phyloP scores from a whole-genome alignment of 2,329 filamentous ascomycete genomes.

The Didymella lethalis region DNA sequence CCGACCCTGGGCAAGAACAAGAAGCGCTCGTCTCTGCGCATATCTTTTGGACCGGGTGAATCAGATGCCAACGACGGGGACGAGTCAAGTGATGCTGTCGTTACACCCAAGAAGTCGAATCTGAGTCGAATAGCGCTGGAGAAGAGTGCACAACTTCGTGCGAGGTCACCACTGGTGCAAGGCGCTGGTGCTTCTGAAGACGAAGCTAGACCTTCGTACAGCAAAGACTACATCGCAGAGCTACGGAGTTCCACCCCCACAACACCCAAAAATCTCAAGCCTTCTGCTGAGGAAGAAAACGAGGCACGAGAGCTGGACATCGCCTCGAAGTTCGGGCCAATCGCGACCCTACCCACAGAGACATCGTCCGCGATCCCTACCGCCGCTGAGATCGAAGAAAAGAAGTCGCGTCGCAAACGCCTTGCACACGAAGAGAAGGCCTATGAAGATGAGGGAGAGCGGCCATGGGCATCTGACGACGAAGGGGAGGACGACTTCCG shows the following conservation, averaged over 20 bases:
- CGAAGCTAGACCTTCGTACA: conserved; percentile 80
- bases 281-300: conserved; percentile 51
- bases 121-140: conserved; percentile 71
- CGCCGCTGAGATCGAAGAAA: conserved; percentile 85
- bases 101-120: conserved; percentile 69
- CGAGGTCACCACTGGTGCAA: conserved; percentile 57
- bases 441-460: conserved; percentile 60
- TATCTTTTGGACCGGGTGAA: conserved; percentile 76
- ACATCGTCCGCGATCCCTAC: conserved; percentile 70
- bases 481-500: conserved; percentile 51
- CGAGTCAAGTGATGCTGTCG: conserved; percentile 57
- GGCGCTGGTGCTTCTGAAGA: conserved; percentile 63
- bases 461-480: conserved; percentile 52
- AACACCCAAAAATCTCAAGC: conserved; percentile 71
- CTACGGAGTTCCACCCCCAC: conserved; percentile 85
- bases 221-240: conserved; percentile 84
- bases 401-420: conserved; percentile 86
- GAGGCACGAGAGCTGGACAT: conserved; percentile 57
- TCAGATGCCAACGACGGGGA: conserved; percentile 62
- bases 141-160: conserved; percentile 69
- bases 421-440: conserved; percentile 74
- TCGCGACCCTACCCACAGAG: conserved; percentile 47
- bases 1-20: conserved; percentile 62
- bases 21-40: conserved; percentile 76
- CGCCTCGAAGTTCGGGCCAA: conserved; percentile 64